Base-by-base conservation (phyloP, 352 stramenopile species). In the Pythium guiyangense region DNA sequence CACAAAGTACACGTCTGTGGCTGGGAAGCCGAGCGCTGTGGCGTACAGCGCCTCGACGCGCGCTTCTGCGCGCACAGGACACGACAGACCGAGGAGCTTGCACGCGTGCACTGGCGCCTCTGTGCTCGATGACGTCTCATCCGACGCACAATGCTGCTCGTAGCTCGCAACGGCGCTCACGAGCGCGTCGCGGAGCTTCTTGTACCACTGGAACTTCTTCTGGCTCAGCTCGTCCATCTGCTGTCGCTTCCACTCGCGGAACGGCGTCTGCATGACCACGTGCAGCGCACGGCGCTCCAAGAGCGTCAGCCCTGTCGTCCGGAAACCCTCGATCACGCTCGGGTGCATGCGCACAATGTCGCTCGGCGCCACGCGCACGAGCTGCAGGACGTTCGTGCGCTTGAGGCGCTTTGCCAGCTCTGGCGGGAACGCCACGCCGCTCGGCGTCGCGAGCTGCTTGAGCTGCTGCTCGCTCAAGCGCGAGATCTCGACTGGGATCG, bases 211-310 rank as follows among this genome's bases (percentile, higher is more conserved):
- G 45, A 64, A 81, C 68, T 96, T 96, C 42, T 82, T 72, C 43
- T 88, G 73, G 2, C 77, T 84, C 74, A 92, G 81, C 20, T 92
- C 84, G 35, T 96, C 88, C 18, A 78, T 77, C 62, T 90, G 73
- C 54, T 90, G 81, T 22, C 79, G 82, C 37, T 79, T 74, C 90
- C 90, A 97, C 53, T 84, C 74, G 1, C 59, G 68, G 11, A 69
- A 76, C 1, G 84, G 68, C 20, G 44, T 48, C 49, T 67, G 69
- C 53, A 97, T 55, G 27, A 88, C 83, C 5, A 69, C 69, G 57
- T 97, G 90, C 10, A 97, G 66, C 40, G 86, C 90, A n/a, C 90
- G 79, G n/a, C 90, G 77, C 57, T 97, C 90, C 14, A 95, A 67
- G 14, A 97, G 59, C 17, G 82, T 84, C 29, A 97, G 64, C 0